Conservation (phyloP, 129 eudicot species). For the Lactuca saligna region DNA sequence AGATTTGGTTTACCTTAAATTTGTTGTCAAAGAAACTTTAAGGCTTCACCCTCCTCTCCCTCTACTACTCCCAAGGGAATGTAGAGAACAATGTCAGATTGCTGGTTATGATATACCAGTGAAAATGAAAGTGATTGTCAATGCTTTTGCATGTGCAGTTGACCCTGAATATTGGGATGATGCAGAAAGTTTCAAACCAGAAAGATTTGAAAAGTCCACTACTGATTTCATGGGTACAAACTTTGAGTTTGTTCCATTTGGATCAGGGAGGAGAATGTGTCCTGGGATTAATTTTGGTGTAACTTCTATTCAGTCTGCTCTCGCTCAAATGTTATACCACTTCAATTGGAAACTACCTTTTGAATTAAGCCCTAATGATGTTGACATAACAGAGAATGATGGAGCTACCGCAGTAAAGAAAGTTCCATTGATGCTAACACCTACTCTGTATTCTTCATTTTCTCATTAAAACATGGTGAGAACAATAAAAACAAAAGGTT, state of each 20-base stretch:
- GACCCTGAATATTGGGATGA: slow-evolving; percentile 9
- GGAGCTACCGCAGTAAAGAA: background rate
- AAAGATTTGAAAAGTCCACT: no score
- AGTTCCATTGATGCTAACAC: background rate
- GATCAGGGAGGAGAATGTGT: no score
- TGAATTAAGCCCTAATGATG: background rate
- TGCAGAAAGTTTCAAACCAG: no score
- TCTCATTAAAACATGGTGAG: background rate
- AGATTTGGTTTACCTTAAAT: no score
- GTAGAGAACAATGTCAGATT: slow-evolving; percentile 14
- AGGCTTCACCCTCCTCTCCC: background rate
- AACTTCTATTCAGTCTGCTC: background rate
- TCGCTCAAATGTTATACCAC: slow-evolving; percentile 13
- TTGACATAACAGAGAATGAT: no score
- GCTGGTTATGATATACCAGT: background rate
- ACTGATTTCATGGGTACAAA: no score
- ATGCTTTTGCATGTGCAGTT: slow-evolving; percentile 19
- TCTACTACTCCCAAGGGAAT: slow-evolving; percentile 26
- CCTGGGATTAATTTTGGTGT: background rate
- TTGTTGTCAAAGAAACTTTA: background rate
- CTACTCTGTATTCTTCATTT: background rate
- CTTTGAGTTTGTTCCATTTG: no score
- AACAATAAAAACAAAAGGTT: background rate
- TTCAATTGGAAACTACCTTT: slow-evolving; percentile 17
- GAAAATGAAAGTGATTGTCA: slow-evolving; percentile 18